Conservation (phyloP, 176 grass and related monocot genomes). For the Coix lacrymajobi region DNA sequence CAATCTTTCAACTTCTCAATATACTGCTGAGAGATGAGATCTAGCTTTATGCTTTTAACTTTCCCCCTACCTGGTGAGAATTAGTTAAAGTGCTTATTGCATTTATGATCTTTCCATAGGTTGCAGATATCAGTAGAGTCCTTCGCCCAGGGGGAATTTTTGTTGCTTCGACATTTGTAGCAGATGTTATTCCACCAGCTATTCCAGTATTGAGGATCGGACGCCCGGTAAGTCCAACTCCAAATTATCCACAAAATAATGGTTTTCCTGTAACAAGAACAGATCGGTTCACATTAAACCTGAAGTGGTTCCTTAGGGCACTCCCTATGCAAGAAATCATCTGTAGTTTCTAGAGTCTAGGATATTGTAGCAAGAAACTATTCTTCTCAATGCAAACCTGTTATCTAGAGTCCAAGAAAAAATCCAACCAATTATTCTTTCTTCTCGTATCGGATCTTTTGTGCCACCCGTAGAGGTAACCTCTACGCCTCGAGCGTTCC, state of each 20-base stretch:
- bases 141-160: conserved; percentile 77
- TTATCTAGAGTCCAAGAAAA: no score
- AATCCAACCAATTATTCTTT: no score
- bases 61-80: not conserved
- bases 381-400: no score
- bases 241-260: not conserved
- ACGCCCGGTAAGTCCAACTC: conserved; percentile 52
- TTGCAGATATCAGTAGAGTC: conserved; percentile 86
- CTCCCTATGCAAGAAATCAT: no score
- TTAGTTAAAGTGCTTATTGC: not conserved
- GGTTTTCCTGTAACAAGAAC: not conserved
- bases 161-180: conserved; percentile 76
- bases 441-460: no score
- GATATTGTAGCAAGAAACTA: no score
- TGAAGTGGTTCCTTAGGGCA: not conserved
- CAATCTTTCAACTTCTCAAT: not conserved
- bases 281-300: not conserved
- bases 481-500: no score
- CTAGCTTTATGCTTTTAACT: not conserved
- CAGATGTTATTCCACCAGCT: conserved; percentile 51
- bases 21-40: not conserved
- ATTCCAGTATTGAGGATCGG: conserved; percentile 47
- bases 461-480: no score
- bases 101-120: conserved; percentile 25
- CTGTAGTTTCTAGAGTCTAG: no score